Evolutionary conservation across 768 basidiomycete genomes (phyloP), one percentile per base, ranked within the genome.

Genomic region (Termitomyces sp.): DNA sequence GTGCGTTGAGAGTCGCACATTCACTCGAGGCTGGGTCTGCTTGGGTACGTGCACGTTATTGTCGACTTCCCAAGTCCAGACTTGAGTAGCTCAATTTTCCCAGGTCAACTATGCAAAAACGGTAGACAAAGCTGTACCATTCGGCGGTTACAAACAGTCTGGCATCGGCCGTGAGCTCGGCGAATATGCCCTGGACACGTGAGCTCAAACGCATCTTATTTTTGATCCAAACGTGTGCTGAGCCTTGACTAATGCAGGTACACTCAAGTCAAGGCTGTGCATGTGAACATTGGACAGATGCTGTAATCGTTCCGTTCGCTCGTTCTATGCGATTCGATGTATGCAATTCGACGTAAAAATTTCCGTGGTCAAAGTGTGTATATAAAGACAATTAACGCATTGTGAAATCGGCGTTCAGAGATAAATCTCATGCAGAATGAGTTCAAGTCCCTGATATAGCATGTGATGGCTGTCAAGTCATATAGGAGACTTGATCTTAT

Each of bases 131-230:
- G 48, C 54, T 11, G 64, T 72, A 15, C 70, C 70, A 25, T 72
- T 72, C 46, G 71, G 71, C 20, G 71, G 71, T 25, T 71, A 65
- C 61, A 71, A 71, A 54, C 68, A 69, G 42, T 72, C 69, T 40
- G 68, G 70, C 11, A 67, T 68, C 29, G 70, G 71, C 4, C 56
- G 68, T 7, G 71, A 72, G 57, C 64, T 70, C 12, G 70, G 70
- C 17, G 64, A 70, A 47, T 70, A 71, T 53, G 71, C 71, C 8
- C 57, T 70, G 6, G 71, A 69, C 15, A 69, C 59, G 70, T 70
- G 40, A 14, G 67, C 64, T 37, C 45, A 17, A 42, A 14, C 40
- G 12, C 29, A 4, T 17, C 20, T 25, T 3, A 9, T 47, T 5
- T 32, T 25, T 25, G 25, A 25, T 25, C 25, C 25, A 25, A 25